Conservation (phyloP, 139 green algal genomes). For the Helicosporidium sp. region DNA sequence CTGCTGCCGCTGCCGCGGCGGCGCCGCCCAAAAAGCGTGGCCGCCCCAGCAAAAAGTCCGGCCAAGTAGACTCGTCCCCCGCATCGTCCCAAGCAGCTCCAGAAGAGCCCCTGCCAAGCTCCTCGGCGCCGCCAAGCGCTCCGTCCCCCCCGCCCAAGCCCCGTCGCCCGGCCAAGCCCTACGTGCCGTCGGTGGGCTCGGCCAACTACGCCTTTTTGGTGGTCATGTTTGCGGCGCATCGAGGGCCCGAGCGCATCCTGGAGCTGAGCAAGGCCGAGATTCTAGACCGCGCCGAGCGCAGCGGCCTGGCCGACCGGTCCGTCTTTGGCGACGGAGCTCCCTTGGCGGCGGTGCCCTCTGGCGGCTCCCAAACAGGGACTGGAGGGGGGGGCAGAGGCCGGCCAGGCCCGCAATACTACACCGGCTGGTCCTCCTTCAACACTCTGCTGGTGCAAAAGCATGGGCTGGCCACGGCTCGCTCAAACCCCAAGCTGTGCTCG, state of each 20-base stretch:
- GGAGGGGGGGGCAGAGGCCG: neutral
- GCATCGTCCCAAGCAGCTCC: neutral
- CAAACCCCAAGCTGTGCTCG: conserved; percentile 12
- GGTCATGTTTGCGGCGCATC: conserved; percentile 18
- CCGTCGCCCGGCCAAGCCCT: conserved; percentile 27
- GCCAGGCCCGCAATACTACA: conserved; percentile 4
- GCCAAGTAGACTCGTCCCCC: neutral
- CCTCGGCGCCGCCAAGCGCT: no score
- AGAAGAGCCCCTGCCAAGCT: neutral
- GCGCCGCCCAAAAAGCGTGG: neutral
- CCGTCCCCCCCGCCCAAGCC: no score
- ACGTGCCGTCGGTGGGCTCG: conserved; percentile 31
- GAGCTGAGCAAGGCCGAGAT: conserved; percentile 36
- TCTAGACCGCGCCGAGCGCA: conserved; percentile 28
- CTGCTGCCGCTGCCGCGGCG: neutral
- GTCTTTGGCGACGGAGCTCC: conserved; percentile 14
- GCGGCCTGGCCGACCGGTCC: conserved; percentile 21
- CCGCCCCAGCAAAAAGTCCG: neutral
- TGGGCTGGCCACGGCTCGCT: conserved; percentile 2
- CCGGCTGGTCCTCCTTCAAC: conserved; percentile 13
- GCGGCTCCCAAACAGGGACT: neutral
- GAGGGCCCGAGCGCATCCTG: conserved; percentile 3
- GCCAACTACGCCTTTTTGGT: conserved; percentile 57
- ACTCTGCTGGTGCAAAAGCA: conserved; percentile 6
- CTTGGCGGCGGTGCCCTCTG: neutral